Evolutionary conservation across 495 filamentous ascomycete genomes (phyloP), one percentile per base, ranked within the genome.

Genomic region (Aspergillus homomorphus): DNA sequence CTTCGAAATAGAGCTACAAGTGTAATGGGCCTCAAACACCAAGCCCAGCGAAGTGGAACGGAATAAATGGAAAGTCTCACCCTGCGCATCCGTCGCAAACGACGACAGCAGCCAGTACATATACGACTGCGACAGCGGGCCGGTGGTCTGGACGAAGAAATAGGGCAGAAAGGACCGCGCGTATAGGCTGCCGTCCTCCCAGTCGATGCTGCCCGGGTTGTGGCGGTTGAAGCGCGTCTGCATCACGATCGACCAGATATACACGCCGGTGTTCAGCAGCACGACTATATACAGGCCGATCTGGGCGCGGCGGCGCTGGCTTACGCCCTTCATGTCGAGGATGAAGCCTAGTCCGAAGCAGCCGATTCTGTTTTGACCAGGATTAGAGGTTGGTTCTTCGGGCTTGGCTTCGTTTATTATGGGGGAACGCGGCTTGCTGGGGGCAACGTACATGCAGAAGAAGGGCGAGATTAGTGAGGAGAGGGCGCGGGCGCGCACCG

Each of bases 91-190:
- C 1, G 65, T 66, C 5, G 62, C 68, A 57, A 70, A 70, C 14
- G 65, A 68, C 18, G 68, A 70, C 8, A 70, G 26, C 19, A 70
- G 58, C 68, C 68, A 70, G 54, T 70, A 70, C 68, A 70, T 70
- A 19, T 70, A 70, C 4, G 65, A 68, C 53, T 70, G 68, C 7
- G 65, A 68, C 26, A 70, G 52, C 3, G 68, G 68, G 0, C 68
- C 68, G 0, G 68, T 70, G 2, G 68, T 70, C 54, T 70, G 68
- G 10, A 70, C 63, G 49, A 70, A 70, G 60, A 70, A 70, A 45
- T 70, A 70, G 4, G 68, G 68, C 51, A 70, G 55, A 23, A 70
- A 70, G 1, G 68, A 62, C 18, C 60, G 52, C 1, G 68, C 48
- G 50, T 70, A 70, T 2, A 70, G 53, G 5, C 28, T 42, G 19